Conservation (phyloP, 768 basidiomycete genomes). For the Cyathus striatus region DNA sequence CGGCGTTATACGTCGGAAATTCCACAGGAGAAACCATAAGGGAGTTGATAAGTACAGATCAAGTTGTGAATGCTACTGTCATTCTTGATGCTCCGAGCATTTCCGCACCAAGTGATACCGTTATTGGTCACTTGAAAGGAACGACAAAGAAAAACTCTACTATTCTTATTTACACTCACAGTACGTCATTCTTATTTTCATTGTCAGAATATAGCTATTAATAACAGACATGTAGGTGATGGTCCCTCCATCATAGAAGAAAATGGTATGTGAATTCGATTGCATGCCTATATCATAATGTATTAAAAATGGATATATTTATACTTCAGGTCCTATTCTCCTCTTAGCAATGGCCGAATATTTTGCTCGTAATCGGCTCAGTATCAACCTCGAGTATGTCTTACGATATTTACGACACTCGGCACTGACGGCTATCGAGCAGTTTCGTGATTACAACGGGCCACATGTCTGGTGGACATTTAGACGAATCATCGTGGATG, state of each 20-base stretch:
- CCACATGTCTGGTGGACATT: conserved; percentile 20
- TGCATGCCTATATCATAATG: neutral
- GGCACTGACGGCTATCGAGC: neutral
- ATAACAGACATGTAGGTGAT: too few species aligned
- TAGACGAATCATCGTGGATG: conserved; percentile 24
- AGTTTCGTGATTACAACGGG: conserved; percentile 23
- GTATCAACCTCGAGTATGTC: conserved; percentile 20
- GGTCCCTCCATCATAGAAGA: conserved; percentile 26
- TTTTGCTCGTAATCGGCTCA: conserved; percentile 16
- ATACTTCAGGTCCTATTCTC: conserved; percentile 17
- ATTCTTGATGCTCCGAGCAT: conserved; percentile 22
- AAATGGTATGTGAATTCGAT: conserved; percentile 12
- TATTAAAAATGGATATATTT: neutral
- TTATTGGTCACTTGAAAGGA: conserved; percentile 19
- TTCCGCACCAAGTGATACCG: conserved; percentile 12
- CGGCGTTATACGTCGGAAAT: conserved; percentile 20
- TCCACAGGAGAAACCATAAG: conserved; percentile 22
- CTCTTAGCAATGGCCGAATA: conserved; percentile 23
- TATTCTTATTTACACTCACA: conserved; percentile 24
- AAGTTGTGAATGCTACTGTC: conserved; percentile 18
- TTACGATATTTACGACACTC: neutral
- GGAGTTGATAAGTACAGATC: conserved; percentile 9
- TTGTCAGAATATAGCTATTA: too few species aligned
- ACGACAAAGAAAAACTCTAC: conserved; percentile 11
- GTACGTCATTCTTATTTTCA: too few species aligned